A percentile compares a stretch with the other conserved stretches of the same genome.
Evolutionary conservation across 1,284 basidiomycete species (phyloP).

Genomic region (Phlebopus sp.): DNA sequence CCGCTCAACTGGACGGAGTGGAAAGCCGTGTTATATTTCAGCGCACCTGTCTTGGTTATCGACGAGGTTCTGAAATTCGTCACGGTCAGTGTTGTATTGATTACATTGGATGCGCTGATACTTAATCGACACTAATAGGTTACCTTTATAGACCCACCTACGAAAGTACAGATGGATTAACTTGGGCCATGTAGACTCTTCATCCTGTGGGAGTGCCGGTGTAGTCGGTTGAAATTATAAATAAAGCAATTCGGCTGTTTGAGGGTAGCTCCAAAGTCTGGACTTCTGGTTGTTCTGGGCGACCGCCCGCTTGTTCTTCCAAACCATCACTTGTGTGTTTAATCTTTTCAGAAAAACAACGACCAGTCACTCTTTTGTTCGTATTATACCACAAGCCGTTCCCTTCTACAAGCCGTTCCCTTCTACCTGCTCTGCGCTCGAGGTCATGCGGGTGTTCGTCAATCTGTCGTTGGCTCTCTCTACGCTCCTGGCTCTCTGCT

Average conservation of each 20-base stretch:
- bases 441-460: conserved; percentile 24
- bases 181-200: background rate
- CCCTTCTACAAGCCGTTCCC: conserved; percentile 8
- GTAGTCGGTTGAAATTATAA: too few relatives aligned
- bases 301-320: background rate
- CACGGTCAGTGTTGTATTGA: conserved; percentile 48
- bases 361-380: conserved; percentile 22
- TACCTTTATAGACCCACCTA: conserved; percentile 35
- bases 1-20: conserved; percentile 92
- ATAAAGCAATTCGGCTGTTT: background rate
- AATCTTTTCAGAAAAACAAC: conserved; percentile 2
- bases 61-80: conserved; percentile 92
- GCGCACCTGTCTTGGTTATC: conserved; percentile 84
- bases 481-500: conserved; percentile 16
- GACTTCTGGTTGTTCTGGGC: too few relatives aligned
- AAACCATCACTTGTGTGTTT: conserved; percentile 6
- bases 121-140: conserved; percentile 26
- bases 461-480: conserved; percentile 19
- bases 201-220: too few relatives aligned
- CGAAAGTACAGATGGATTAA: conserved; percentile 27
- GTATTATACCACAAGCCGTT: conserved; percentile 2
- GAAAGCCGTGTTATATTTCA: conserved; percentile 90
- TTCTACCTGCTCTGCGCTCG: background rate
- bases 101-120: conserved; percentile 4
- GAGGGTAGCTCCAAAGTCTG: background rate